Percentiles rank a stretch among this genome's conserved stretches.
These are phyloP conservation scores for Amanita brunnescens DNA, from an alignment of 768 basidiomycete genomes.

Conservation along the genomic window DNA sequence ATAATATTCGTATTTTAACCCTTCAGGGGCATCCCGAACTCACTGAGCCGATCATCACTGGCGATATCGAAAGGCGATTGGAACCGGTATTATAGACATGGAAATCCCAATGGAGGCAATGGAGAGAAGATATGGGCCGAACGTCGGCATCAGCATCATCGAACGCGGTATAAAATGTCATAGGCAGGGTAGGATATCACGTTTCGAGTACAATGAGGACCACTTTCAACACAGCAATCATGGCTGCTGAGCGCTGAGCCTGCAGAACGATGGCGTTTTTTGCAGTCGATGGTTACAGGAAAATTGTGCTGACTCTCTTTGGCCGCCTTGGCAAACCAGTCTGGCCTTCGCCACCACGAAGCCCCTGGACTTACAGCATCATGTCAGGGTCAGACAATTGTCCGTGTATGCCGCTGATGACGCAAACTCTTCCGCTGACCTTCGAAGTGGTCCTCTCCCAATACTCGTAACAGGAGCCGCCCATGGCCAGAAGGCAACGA, in stretches of 20 bases:
- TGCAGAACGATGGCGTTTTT: constrained; percentile 16
- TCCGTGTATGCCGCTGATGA: constrained; percentile 26
- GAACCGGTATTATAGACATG: constrained; percentile 36
- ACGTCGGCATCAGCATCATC: constrained; percentile 35
- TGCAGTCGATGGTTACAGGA: not conserved
- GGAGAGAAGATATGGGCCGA: constrained; percentile 23
- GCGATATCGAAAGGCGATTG: constrained; percentile 43
- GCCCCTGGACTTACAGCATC: constrained; percentile 64
- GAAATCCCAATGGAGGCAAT: constrained; percentile 33
- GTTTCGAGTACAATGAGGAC: constrained; percentile 81
- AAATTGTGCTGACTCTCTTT: constrained; percentile 54
- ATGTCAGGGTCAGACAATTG: constrained; percentile 33
- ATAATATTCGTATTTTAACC: constrained; percentile 68
- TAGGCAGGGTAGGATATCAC: constrained; percentile 27
- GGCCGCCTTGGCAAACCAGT: constrained; percentile 64
- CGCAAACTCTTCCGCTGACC: constrained; percentile 4
- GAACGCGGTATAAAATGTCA: constrained; percentile 36
- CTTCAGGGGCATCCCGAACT: constrained; percentile 94
- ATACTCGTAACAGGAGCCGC: no score
- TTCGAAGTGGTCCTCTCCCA: not conserved
- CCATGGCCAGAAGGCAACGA: not conserved
- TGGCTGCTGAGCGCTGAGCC: constrained; percentile 65
- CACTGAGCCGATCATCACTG: constrained; percentile 46
- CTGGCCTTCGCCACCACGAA: constrained; percentile 59
- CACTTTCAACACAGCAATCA: constrained; percentile 61